Evolutionary conservation across 768 basidiomycete genomes (phyloP).

Genomic region (Favolaschia claudopus): DNA sequence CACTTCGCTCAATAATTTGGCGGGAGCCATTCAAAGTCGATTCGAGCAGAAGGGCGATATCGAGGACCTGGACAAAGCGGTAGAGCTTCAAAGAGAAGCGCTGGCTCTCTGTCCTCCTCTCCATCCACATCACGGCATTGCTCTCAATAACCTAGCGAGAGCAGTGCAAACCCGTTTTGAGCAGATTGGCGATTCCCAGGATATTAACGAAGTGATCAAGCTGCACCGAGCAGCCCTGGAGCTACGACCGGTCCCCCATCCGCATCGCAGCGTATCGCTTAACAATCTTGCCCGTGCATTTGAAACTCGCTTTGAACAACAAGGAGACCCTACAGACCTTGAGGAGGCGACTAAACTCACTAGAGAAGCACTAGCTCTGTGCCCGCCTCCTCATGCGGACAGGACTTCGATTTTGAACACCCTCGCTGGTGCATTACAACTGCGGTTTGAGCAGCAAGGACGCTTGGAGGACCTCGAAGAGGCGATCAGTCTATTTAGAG

Average conservation of each 20-base stretch:
- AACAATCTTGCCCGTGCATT: conserved; percentile 28
- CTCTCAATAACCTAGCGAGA: conserved; percentile 18
- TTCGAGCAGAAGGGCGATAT: neutral
- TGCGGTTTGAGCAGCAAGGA: conserved; percentile 33
- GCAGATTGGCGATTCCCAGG: conserved; percentile 23
- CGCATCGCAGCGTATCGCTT: neutral
- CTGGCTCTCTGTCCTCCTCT: neutral
- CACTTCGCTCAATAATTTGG: neutral
- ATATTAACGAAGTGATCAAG: conserved; percentile 28
- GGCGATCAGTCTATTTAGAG: conserved; percentile 19
- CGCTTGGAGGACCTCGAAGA: conserved; percentile 38
- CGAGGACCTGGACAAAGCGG: neutral
- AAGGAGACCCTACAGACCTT: conserved; percentile 34
- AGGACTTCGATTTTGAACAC: conserved; percentile 29
- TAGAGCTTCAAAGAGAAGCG: neutral
- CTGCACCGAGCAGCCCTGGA: conserved; percentile 16
- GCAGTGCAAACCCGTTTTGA: conserved; percentile 27
- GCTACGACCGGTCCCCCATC: conserved; percentile 20
- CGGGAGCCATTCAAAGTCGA: neutral
- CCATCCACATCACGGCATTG: conserved; percentile 11
- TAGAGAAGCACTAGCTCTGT: conserved; percentile 30
- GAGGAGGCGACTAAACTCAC: conserved; percentile 34
- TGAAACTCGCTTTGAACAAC: conserved; percentile 31
- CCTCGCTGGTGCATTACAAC: conserved; percentile 34
- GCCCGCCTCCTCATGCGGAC: conserved; percentile 28